A percentile compares a stretch with the other conserved stretches of the same genome.
Evolutionary conservation across 495 filamentous ascomycete genomes (phyloP).

Genomic region (Cladorrhinum samala): DNA sequence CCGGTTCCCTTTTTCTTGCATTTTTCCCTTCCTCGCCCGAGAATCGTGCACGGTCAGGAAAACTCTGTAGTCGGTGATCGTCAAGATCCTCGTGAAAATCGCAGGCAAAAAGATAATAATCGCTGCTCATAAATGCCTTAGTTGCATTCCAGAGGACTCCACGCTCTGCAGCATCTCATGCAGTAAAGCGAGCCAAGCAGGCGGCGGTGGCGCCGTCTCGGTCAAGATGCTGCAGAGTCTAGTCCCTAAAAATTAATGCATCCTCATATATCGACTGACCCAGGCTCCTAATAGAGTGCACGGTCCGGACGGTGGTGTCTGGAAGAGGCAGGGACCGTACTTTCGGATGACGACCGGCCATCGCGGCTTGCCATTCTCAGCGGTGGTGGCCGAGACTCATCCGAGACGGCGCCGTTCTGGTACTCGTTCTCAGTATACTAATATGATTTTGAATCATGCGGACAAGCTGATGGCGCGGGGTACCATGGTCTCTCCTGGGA

Average conservation of each 20-base stretch:
- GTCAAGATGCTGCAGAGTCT: too few relatives aligned
- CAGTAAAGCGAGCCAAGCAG: constrained; percentile 3
- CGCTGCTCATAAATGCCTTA: neutral
- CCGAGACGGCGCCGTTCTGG: neutral
- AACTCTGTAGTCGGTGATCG: neutral
- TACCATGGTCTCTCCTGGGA: neutral
- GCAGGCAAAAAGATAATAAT: neutral
- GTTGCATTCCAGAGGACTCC: neutral
- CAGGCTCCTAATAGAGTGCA: constrained; percentile 11
- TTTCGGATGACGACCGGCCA: neutral
- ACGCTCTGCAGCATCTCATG: constrained; percentile 6
- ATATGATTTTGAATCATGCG: constrained; percentile 1
- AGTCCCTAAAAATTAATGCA: constrained; percentile 1
- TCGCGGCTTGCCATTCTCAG: neutral
- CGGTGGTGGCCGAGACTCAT: neutral
- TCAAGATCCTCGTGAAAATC: neutral
- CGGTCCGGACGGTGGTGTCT: neutral
- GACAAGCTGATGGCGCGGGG: neutral
- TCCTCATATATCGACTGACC: constrained; percentile 6
- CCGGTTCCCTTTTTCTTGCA: too few relatives aligned
- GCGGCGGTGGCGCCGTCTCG: neutral
- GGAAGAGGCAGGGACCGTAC: neutral
- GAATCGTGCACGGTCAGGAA: neutral
- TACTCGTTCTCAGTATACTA: neutral
- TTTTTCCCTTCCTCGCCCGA: too few relatives aligned